phyloP scores from a whole-genome alignment of 352 stramenopile genomes.

The Globisporangium yorkense region DNA sequence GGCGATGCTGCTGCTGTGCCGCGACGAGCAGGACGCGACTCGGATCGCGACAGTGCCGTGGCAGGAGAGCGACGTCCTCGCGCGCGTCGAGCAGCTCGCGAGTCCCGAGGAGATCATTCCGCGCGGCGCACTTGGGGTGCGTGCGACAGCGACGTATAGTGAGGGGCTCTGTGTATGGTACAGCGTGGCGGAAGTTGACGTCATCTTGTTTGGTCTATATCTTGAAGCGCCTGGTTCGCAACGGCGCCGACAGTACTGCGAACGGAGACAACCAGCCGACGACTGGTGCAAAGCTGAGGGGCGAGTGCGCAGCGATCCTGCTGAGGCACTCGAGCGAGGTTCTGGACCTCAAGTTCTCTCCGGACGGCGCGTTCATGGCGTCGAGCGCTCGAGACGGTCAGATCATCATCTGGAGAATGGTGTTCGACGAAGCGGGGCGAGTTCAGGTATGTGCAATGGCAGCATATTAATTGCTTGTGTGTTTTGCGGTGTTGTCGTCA shows the following conservation, averaged over 20 bases:
- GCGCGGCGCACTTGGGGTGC: conserved; percentile 46
- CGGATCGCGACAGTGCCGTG: conserved; percentile 30
- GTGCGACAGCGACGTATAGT: background rate
- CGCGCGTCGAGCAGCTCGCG: conserved; percentile 44
- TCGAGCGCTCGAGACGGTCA: conserved; percentile 72
- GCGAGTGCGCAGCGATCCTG: conserved; percentile 36
- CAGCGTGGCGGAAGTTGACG: too few species aligned
- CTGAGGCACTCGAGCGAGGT: conserved; percentile 51
- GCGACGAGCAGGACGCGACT: conserved; percentile 30
- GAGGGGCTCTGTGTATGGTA: too few species aligned
- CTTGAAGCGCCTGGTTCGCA: conserved; percentile 36
- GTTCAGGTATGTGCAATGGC: background rate
- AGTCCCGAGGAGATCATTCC: conserved; percentile 66
- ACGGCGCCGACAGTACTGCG: conserved; percentile 17
- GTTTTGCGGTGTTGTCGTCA: background rate
- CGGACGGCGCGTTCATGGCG: conserved; percentile 66
- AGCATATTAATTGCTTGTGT: background rate
- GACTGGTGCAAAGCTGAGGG: conserved; percentile 15
- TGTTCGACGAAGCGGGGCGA: conserved; percentile 10
- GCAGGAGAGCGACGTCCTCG: conserved; percentile 37
- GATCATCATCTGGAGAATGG: conserved; percentile 69
- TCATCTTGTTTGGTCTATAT: too few species aligned
- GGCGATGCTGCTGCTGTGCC: conserved; percentile 52
- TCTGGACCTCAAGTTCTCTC: conserved; percentile 74
- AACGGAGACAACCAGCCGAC: conserved; percentile 10